Evolutionary conservation across 139 green algal genomes (phyloP), one percentile per base, ranked within the genome.

Genomic region (Mychonastes homosphaera): DNA sequence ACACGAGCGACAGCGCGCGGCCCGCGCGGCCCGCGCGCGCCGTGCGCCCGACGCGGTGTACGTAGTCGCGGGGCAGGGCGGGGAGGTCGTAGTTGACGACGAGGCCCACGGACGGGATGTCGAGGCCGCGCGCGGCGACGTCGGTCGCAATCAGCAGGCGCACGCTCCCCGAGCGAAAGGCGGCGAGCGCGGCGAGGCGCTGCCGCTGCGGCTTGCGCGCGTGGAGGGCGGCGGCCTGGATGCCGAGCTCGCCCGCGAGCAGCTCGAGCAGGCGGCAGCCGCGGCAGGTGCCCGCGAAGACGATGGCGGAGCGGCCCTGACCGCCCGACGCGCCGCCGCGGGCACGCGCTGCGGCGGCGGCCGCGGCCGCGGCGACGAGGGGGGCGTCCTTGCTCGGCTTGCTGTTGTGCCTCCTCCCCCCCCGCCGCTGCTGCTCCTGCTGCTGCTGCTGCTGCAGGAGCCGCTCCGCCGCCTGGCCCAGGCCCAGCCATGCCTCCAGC

Each of bases 51-150:
- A 76, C 71, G 12, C 62, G 65, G 71, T 95, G 87, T 39, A 95
- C 84, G 48, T 95, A 95, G 65, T 95, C 84, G 2, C 68, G 62
- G 5, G 82, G 67, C 16, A 79, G 53, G 29, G 77, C 36, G 5
- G 89, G 89, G 53, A 91, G 64, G 62, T 98, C 91, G 63, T 83
- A 97, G 67, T 96, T 98, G 5, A 64, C 45, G 6, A 99, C 92
- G 10, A 89, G 67, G 56, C 96, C 83, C 36, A 99, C 91, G 0
- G 72, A 80, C 21, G 85, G 79, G 30, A 99, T 98, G 77, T 99
- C 92, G 50, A 99, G 75, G 4, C 92, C 92, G 7, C 94, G 63
- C 2, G 72, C 81, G 0, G 87, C 90, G 2, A 97, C 88, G 60
- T 97, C 90, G 0, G 88, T 96, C 24, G 89, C 89, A 33, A 96